phyloP scores from a whole-genome alignment of 1,284 basidiomycete genomes.

The Apiotrichum veenhuisii region DNA sequence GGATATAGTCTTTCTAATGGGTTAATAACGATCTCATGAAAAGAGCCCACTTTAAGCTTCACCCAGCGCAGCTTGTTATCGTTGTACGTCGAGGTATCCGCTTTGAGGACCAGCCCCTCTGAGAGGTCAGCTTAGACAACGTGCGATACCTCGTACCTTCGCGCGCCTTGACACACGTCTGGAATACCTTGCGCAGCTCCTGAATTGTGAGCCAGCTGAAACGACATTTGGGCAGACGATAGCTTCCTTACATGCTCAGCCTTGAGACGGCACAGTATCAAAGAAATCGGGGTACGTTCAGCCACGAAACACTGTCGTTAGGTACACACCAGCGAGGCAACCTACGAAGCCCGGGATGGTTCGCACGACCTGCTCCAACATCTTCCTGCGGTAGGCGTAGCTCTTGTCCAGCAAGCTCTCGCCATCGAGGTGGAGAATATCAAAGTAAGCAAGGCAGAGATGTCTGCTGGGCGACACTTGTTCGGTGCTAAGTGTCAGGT shows the following conservation, averaged over 20 bases:
- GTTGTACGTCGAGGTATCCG: conserved; percentile 62
- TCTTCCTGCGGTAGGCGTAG: conserved; percentile 59
- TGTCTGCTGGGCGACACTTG: conserved; percentile 52
- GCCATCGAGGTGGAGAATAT: conserved; percentile 65
- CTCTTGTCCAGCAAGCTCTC: conserved; percentile 56
- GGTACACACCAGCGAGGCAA: neutral
- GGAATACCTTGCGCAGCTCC: conserved; percentile 4
- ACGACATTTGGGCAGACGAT: too few relatives aligned
- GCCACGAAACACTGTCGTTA: conserved; percentile 51
- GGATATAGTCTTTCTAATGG: conserved; percentile 82
- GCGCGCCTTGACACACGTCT: neutral
- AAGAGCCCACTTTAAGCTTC: conserved; percentile 57
- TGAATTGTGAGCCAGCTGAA: neutral
- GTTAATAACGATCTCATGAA: conserved; percentile 29
- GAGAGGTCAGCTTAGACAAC: neutral
- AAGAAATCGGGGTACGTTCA: conserved; percentile 53
- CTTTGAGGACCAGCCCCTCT: conserved; percentile 72
- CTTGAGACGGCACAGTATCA: conserved; percentile 6
- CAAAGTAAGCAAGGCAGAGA: conserved; percentile 78
- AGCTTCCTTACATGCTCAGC: conserved; percentile 2
- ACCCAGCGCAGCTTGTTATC: conserved; percentile 66
- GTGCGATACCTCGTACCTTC: conserved; percentile 2
- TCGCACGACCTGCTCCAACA: conserved; percentile 60
- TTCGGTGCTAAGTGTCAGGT: neutral
- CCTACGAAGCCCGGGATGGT: conserved; percentile 57